A percentile compares a stretch with the other conserved stretches of the same genome.
Conservation (phyloP, 495 filamentous ascomycete genomes). For the Tirmania nivea region DNA sequence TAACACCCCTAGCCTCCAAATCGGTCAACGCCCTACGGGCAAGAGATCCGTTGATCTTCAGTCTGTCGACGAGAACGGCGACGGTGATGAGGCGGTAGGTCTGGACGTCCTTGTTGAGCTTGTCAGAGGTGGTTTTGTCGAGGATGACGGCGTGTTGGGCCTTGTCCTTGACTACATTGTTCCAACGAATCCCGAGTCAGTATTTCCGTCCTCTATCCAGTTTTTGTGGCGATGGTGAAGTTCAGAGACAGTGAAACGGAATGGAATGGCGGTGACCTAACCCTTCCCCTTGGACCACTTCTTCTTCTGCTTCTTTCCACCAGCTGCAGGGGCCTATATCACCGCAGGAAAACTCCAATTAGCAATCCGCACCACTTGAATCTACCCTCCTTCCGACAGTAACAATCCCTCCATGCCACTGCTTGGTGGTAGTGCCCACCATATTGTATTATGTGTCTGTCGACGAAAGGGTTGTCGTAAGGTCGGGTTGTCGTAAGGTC, state of each 20-base stretch:
- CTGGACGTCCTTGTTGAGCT: constrained; percentile 43
- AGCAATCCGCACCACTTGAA: too few relatives aligned
- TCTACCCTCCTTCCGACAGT: too few relatives aligned
- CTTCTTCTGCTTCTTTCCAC: constrained; percentile 98
- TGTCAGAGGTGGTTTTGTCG: constrained; percentile 20
- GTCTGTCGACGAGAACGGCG: constrained; percentile 90
- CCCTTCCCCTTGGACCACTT: constrained; percentile 99
- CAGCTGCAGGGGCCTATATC: constrained; percentile 52
- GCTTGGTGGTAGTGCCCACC: not conserved
- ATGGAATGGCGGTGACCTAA: constrained; percentile 24
- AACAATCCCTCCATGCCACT: not conserved
- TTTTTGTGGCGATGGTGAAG: constrained; percentile 10
- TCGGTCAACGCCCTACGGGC: constrained; percentile 76
- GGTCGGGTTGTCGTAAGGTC: not conserved
- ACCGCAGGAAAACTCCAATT: not conserved
- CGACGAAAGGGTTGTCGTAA: not conserved
- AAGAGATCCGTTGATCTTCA: constrained; percentile 99
- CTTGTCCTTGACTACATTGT: constrained; percentile 92
- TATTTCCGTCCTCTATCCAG: constrained; percentile 6
- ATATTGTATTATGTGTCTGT: not conserved
- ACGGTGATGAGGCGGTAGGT: constrained; percentile 99
- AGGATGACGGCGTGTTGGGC: constrained; percentile 79
- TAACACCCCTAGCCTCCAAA: constrained; percentile 90
- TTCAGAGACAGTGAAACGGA: not conserved
- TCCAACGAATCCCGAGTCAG: not conserved